Conservation (phyloP, 2,329 filamentous ascomycete species). For the Alternaria panax region DNA sequence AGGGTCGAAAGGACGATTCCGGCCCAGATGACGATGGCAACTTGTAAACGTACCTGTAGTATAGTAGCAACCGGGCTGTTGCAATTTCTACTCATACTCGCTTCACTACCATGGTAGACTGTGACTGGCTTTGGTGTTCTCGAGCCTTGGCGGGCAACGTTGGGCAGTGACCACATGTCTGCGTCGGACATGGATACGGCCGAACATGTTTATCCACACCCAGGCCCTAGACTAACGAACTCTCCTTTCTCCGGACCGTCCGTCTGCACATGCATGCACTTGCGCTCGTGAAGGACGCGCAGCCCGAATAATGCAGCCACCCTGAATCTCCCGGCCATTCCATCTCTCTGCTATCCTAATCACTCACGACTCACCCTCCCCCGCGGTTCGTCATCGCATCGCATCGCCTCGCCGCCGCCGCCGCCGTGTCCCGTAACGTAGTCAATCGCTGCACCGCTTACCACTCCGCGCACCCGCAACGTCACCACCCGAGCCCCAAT, state of each 20-base stretch:
- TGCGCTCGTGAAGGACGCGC: neutral
- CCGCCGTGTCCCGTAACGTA: neutral
- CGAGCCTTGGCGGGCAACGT: slow-evolving; percentile 5
- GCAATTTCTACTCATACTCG: neutral
- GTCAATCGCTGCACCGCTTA: slow-evolving; percentile 10
- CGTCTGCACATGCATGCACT: slow-evolving; percentile 1
- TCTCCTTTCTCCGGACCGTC: slow-evolving; percentile 8
- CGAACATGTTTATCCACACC: slow-evolving; percentile 18
- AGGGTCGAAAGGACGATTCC: too few relatives aligned
- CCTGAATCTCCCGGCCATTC: slow-evolving; percentile 3
- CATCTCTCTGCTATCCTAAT: slow-evolving; percentile 4
- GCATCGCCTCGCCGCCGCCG: neutral
- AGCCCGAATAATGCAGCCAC: slow-evolving; percentile 9
- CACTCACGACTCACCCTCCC: neutral
- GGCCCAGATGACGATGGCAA: too few relatives aligned
- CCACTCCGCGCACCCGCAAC: slow-evolving; percentile 7
- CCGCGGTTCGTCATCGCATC: slow-evolving; percentile 5
- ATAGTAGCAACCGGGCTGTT: neutral
- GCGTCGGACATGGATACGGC: slow-evolving; percentile 21
- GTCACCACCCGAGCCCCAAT: slow-evolving; percentile 47
- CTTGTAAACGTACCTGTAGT: neutral
- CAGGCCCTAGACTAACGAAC: slow-evolving; percentile 1
- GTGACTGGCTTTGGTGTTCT: neutral
- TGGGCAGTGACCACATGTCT: slow-evolving; percentile 28
- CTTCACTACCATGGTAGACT: neutral